phyloP scores from a whole-genome alignment of 805 yeast genomes.

The Cyberlindnera mycetangii region DNA sequence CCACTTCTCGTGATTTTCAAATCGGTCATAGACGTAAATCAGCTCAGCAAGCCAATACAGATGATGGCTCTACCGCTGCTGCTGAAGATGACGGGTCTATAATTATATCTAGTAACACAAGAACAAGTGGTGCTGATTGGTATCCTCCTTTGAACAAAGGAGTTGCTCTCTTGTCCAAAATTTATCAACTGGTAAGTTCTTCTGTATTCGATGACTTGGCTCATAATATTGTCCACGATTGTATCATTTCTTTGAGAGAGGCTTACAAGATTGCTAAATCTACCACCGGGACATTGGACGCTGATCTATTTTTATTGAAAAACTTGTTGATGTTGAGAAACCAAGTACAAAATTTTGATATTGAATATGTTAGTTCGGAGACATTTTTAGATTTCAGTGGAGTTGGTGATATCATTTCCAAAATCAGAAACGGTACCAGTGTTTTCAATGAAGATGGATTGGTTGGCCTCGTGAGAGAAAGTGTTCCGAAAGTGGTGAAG shows the following conservation, averaged over 20 bases:
- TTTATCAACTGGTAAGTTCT: conserved; percentile 76
- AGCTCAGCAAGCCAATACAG: conserved; percentile 24
- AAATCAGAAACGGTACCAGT: conserved; percentile 32
- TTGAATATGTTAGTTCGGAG: conserved; percentile 70
- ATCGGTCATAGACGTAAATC: conserved; percentile 36
- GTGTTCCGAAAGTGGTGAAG: conserved; percentile 76
- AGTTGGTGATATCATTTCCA: conserved; percentile 48
- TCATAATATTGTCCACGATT: conserved; percentile 78
- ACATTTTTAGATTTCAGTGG: conserved; percentile 82
- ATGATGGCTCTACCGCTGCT: conserved; percentile 6
- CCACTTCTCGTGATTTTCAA: conserved; percentile 64
- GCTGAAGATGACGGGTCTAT: conserved; percentile 11
- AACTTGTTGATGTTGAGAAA: conserved; percentile 68
- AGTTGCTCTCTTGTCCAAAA: conserved; percentile 65
- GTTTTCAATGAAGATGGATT: conserved; percentile 26
- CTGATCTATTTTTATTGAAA: conserved; percentile 65
- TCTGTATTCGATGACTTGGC: conserved; percentile 85
- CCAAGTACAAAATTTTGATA: conserved; percentile 74
- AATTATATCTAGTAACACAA: conserved; percentile 1
- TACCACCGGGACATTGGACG: conserved; percentile 51
- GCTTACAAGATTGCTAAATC: conserved; percentile 46
- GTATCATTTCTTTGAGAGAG: conserved; percentile 57
- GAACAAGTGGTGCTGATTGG: conserved; percentile 37
- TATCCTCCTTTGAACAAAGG: conserved; percentile 75
- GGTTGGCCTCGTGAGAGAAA: conserved; percentile 54